phyloP scores from a whole-genome alignment of 805 yeast species.

The Sugiyamaella mastotermitis region DNA sequence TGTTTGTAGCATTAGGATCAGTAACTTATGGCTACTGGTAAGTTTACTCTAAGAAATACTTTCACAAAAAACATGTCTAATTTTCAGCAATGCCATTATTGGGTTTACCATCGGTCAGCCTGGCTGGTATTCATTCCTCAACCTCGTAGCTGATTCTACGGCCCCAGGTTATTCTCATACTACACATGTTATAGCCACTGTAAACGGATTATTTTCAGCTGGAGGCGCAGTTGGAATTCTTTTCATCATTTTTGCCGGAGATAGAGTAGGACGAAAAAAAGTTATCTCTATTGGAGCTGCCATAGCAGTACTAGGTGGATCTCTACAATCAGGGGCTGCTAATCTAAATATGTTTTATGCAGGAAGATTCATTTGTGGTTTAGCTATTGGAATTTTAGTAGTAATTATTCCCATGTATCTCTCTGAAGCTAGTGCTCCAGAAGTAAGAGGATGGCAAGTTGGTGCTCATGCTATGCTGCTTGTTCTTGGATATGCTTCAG shows the following conservation, averaged over 20 bases:
- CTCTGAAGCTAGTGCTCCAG: conserved; percentile 37
- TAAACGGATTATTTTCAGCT: conserved; percentile 13
- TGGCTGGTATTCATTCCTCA: too few relatives aligned
- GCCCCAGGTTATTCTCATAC: conserved; percentile 6
- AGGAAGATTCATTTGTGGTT: conserved; percentile 45
- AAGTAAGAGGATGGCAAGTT: conserved; percentile 24
- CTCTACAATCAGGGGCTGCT: conserved; percentile 10
- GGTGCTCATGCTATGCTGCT: conserved; percentile 11
- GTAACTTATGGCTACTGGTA: too few relatives aligned
- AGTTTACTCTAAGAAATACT: too few relatives aligned
- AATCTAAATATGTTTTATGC: conserved; percentile 31
- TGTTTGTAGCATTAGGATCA: too few relatives aligned
- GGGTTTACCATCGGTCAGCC: too few relatives aligned
- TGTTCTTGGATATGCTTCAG: conserved; percentile 8
- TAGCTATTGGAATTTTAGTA: conserved; percentile 48
- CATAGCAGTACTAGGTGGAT: conserved; percentile 9
- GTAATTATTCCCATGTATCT: conserved; percentile 47
- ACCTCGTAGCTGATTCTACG: background rate
- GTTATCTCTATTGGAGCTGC: conserved; percentile 6
- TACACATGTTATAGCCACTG: conserved; percentile 12
- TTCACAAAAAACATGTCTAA: too few relatives aligned
- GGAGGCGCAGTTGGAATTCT: conserved; percentile 12
- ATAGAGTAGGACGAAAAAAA: conserved; percentile 8
- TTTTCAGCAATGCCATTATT: too few relatives aligned
- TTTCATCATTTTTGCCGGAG: conserved; percentile 4